A percentile compares a stretch with the other conserved stretches of the same genome.
Conservation (phyloP, 108 stramenopile genomes). For the Nitzschia sp. region DNA sequence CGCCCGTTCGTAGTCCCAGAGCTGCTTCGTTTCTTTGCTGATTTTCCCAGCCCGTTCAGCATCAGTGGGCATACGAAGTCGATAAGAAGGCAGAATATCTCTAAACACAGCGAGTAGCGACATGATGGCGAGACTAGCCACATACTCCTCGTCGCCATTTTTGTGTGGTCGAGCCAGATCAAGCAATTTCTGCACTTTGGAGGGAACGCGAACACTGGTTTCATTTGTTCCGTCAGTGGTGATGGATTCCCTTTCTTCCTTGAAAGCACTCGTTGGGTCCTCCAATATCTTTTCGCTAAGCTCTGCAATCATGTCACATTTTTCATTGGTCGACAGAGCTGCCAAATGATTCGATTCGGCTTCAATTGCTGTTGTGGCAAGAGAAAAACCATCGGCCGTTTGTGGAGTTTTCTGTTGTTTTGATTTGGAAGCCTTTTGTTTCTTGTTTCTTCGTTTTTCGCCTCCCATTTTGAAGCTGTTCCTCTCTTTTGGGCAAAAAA, state of each 20-base stretch:
- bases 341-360: background rate
- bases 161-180: constrained; percentile 49
- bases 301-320: constrained; percentile 74
- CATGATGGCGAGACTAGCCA: constrained; percentile 73
- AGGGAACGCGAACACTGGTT: constrained; percentile 31
- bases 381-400: background rate
- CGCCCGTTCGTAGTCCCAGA: constrained; percentile 80
- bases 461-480: background rate
- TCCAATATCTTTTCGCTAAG: constrained; percentile 75
- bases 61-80: constrained; percentile 88
- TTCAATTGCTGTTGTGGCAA: background rate
- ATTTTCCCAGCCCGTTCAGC: constrained; percentile 77
- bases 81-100: constrained; percentile 90
- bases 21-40: constrained; percentile 83
- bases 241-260: constrained; percentile 17
- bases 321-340: constrained; percentile 34
- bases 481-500: too few species aligned
- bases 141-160: constrained; percentile 68
- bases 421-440: constrained; percentile 7
- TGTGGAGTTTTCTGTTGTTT: background rate
- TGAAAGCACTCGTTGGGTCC: constrained; percentile 66
- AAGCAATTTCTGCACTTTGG: constrained; percentile 57
- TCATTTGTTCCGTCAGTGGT: constrained; percentile 3
- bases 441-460: constrained; percentile 14
- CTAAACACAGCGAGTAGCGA: constrained; percentile 88